Evolutionary conservation across 345 rosid genomes (phyloP).

Genomic region (Chamaenerion angustifolium): DNA sequence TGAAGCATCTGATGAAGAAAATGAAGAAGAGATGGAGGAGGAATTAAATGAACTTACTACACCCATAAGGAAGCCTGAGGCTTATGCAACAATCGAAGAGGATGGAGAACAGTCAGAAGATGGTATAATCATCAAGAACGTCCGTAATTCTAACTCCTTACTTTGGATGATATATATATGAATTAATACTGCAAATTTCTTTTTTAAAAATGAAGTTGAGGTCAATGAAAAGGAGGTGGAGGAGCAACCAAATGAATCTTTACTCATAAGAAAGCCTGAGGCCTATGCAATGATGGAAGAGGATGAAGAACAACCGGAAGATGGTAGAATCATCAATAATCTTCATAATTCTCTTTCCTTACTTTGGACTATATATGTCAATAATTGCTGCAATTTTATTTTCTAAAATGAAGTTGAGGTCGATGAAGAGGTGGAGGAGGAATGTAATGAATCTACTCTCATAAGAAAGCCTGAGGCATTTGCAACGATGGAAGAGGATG

Average conservation of each 20-base stretch:
- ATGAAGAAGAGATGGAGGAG: conserved; percentile 12
- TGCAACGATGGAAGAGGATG: too few species aligned
- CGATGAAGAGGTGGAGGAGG: neutral
- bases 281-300: conserved; percentile 1
- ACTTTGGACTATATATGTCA: conserved; percentile 2
- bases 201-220: neutral
- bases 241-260: neutral
- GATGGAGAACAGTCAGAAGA: too few species aligned
- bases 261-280: neutral
- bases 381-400: conserved; percentile 13
- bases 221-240: neutral
- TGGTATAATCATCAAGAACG: too few species aligned
- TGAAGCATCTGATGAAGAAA: conserved; percentile 9
- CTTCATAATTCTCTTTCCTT: conserved; percentile 6
- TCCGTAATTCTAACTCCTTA: too few species aligned
- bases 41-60: conserved; percentile 26
- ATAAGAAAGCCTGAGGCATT: conserved; percentile 3
- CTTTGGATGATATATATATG: too few species aligned
- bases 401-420: conserved; percentile 17
- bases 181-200: too few species aligned
- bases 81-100: neutral
- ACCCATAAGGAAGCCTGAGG: conserved; percentile 38
- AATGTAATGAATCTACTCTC: neutral
- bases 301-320: conserved; percentile 2
- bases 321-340: conserved; percentile 13